phyloP scores from a whole-genome alignment of 441 rosid genomes.

The Geranium incanum region DNA sequence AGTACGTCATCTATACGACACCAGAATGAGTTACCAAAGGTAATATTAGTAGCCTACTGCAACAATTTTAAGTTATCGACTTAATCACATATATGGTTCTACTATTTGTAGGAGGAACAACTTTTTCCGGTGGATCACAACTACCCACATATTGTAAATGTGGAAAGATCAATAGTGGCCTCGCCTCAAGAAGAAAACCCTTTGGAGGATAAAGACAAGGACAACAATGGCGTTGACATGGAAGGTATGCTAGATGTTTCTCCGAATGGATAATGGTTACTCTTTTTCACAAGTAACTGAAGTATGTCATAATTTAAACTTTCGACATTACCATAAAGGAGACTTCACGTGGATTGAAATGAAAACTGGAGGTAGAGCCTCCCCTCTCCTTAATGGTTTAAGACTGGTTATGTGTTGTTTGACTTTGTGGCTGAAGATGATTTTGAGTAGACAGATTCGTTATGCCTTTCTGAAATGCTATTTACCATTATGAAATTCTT shows the following conservation, averaged over 20 bases:
- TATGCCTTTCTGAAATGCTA: neutral
- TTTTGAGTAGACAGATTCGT: neutral
- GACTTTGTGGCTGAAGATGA: neutral
- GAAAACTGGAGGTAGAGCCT: neutral
- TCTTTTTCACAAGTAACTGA: slow-evolving; percentile 3
- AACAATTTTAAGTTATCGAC: slow-evolving; percentile 17
- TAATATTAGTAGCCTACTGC: slow-evolving; percentile 19
- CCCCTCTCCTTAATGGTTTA: neutral
- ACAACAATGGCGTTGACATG: slow-evolving; percentile 32
- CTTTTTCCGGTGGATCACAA: slow-evolving; percentile 33
- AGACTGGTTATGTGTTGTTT: neutral
- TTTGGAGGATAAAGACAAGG: slow-evolving; percentile 23
- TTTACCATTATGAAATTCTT: neutral
- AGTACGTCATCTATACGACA: slow-evolving; percentile 73
- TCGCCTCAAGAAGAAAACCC: slow-evolving; percentile 28
- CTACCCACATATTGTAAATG: slow-evolving; percentile 57
- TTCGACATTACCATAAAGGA: neutral
- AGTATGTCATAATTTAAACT: neutral
- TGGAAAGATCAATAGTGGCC: slow-evolving; percentile 28
- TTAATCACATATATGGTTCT: slow-evolving; percentile 15
- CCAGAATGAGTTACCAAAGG: slow-evolving; percentile 68
- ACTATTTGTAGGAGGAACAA: slow-evolving; percentile 34
- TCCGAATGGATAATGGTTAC: slow-evolving; percentile 11
- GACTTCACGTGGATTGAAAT: neutral
- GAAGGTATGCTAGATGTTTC: slow-evolving; percentile 52